Evolutionary conservation across 305 asterid genomes (phyloP).

Genomic region (Fraxinus albicans): DNA sequence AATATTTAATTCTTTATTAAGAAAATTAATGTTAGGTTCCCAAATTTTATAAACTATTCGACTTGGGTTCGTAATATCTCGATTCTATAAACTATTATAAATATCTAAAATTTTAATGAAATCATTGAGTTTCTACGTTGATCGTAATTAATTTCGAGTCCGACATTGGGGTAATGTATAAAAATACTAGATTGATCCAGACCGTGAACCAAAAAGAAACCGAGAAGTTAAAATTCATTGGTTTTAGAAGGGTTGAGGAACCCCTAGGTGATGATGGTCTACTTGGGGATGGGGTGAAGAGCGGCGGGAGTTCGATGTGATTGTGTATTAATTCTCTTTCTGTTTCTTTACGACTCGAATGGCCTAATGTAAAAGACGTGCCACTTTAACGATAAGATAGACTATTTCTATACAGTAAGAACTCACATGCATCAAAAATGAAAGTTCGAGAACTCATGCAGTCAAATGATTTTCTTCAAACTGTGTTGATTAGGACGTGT

Average conservation of each 20-base stretch:
- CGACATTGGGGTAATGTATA: background rate
- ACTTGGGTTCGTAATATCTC: background rate
- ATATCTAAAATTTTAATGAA: background rate
- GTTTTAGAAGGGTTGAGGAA: background rate
- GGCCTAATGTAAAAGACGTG: background rate
- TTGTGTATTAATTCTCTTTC: background rate
- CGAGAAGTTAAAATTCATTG: background rate
- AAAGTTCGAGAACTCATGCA: background rate
- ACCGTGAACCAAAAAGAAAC: background rate
- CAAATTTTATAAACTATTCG: background rate
- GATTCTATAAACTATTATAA: background rate
- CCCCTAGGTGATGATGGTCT: background rate
- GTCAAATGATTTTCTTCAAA: background rate
- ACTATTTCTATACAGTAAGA: background rate
- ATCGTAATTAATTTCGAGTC: background rate
- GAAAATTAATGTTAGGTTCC: background rate
- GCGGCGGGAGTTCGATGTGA: background rate
- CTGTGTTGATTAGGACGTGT: background rate
- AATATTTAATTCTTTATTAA: background rate
- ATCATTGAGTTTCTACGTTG: background rate
- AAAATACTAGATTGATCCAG: background rate
- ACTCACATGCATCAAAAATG: background rate
- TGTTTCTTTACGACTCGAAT: background rate
- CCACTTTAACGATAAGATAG: background rate
- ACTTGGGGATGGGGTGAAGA: background rate